These are phyloP conservation scores for Saccharomyces paradoxus DNA, from an alignment of 805 yeast genomes.

Conservation along the genomic window DNA sequence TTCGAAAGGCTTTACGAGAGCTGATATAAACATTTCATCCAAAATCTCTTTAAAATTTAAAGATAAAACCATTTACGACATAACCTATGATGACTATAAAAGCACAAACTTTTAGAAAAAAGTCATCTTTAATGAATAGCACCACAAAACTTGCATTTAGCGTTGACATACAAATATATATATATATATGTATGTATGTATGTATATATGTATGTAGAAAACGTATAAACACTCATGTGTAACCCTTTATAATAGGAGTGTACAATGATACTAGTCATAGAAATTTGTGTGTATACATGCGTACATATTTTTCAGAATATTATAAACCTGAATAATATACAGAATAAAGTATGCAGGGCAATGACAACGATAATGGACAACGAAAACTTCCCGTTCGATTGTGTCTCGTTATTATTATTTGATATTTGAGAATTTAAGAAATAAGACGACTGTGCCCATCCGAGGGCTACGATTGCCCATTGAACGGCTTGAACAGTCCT, in stretches of 20 bases:
- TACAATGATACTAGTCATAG: not conserved
- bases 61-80: slow-evolving; percentile 12
- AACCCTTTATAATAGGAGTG: not conserved
- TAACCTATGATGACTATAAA: slow-evolving; percentile 15
- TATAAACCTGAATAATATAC: slow-evolving; percentile 14
- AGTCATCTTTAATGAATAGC: not conserved
- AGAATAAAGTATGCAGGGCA: slow-evolving; percentile 14
- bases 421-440: slow-evolving; percentile 5
- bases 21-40: slow-evolving; percentile 18
- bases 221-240: slow-evolving; percentile 1
- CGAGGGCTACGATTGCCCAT: slow-evolving; percentile 6
- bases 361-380: slow-evolving; percentile 8
- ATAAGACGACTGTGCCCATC: slow-evolving; percentile 6
- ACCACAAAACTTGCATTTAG: not conserved
- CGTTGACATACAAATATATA: not conserved
- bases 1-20: slow-evolving; percentile 45
- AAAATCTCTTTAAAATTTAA: slow-evolving; percentile 11
- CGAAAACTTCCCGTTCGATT: slow-evolving; percentile 1
- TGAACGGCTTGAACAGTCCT: not conserved
- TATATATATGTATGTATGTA: not conserved
- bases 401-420: not conserved
- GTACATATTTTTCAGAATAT: slow-evolving; percentile 7
- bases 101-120: slow-evolving; percentile 12
- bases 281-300: not conserved
- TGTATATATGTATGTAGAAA: not conserved